phyloP scores from a whole-genome alignment of 257 asterid species.

The Solanum pinnatisectum region DNA sequence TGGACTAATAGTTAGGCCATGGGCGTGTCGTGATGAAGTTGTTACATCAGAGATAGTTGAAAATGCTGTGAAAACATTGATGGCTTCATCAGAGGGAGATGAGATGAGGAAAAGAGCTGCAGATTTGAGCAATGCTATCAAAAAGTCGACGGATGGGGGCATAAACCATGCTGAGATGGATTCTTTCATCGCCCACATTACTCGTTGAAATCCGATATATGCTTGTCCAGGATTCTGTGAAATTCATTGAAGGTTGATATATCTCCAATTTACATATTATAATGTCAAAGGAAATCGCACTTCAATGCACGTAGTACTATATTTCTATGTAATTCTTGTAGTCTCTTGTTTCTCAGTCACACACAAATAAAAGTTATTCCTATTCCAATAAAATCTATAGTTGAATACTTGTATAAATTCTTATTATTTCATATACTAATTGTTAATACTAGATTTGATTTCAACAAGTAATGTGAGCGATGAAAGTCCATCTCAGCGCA shows the following conservation, averaged over 20 bases:
- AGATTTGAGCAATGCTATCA: conserved; percentile 25
- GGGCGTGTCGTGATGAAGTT: conserved; percentile 18
- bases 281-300: neutral
- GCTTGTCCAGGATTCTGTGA: neutral
- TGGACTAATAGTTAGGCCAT: conserved; percentile 32
- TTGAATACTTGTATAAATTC: neutral
- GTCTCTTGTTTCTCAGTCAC: neutral
- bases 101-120: conserved; percentile 34
- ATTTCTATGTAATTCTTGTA: neutral
- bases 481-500: neutral
- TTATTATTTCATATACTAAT: neutral
- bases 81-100: conserved; percentile 27
- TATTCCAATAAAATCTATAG: neutral
- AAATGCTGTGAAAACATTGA: conserved; percentile 16
- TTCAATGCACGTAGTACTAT: neutral
- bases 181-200: conserved; percentile 27
- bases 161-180: conserved; percentile 19
- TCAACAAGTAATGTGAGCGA: neutral
- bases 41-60: conserved; percentile 18
- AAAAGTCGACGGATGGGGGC: conserved; percentile 30
- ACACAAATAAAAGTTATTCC: neutral
- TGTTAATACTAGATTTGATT: neutral
- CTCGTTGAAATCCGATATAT: neutral
- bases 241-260: neutral
- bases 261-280: neutral